These are phyloP conservation scores for Ramularia collo-cygni DNA, from an alignment of 2,329 filamentous ascomycete species.

Conservation along the genomic window DNA sequence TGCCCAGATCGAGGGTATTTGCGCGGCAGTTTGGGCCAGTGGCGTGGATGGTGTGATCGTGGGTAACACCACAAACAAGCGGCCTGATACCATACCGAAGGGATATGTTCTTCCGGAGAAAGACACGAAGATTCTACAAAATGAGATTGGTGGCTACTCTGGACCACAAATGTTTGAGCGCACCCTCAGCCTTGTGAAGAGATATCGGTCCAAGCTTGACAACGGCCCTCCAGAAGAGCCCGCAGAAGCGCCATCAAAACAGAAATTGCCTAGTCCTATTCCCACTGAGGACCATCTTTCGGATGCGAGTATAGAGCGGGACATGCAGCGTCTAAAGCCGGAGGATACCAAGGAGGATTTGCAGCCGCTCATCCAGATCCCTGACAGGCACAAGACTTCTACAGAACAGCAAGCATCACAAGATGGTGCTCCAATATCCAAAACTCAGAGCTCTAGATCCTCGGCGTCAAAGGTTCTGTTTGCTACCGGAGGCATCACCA, in stretches of 20 bases:
- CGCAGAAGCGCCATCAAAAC: neutral
- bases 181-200: slow-evolving; percentile 69
- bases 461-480: slow-evolving; percentile 70
- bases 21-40: slow-evolving; percentile 71
- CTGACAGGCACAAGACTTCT: slow-evolving; percentile 23
- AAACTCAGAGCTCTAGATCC: neutral
- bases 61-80: slow-evolving; percentile 88
- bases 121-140: slow-evolving; percentile 58
- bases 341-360: slow-evolving; percentile 24
- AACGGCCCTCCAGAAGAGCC: slow-evolving; percentile 32
- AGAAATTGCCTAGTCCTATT: slow-evolving; percentile 1
- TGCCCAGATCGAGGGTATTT: slow-evolving; percentile 79
- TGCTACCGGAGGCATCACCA: slow-evolving; percentile 87
- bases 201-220: slow-evolving; percentile 57
- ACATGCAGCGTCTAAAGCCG: slow-evolving; percentile 28
- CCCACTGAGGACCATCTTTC: slow-evolving; percentile 7
- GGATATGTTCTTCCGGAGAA: slow-evolving; percentile 57
- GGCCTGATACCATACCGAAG: slow-evolving; percentile 62
- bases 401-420: slow-evolving; percentile 6
- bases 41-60: slow-evolving; percentile 95
- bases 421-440: slow-evolving; percentile 4
- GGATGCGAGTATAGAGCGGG: slow-evolving; percentile 24
- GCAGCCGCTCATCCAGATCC: slow-evolving; percentile 28
- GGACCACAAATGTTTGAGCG: slow-evolving; percentile 82
- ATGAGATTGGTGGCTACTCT: slow-evolving; percentile 81